Percentiles rank a stretch among this genome's conserved stretches.
Evolutionary conservation across 768 basidiomycete species (phyloP).

Genomic region (Melanogaster broomeanus): DNA sequence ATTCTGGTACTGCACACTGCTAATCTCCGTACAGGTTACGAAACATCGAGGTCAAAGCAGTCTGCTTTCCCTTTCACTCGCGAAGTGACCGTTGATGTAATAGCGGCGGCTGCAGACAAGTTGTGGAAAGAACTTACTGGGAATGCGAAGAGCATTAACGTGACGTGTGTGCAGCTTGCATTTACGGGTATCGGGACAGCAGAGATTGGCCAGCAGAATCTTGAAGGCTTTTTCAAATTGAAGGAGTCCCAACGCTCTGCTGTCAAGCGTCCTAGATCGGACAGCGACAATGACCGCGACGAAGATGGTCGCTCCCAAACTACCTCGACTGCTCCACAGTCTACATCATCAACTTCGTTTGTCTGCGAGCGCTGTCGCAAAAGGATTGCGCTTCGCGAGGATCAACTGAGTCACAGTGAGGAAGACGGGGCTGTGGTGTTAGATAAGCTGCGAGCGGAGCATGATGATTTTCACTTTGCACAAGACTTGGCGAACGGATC

Average conservation of each 20-base stretch:
- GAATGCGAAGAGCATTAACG: constrained; percentile 51
- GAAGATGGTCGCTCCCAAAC: neutral
- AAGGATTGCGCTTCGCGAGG: constrained; percentile 38
- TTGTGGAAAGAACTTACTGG: constrained; percentile 90
- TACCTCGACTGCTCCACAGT: neutral
- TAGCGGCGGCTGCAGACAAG: constrained; percentile 73
- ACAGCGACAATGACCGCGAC: constrained; percentile 11
- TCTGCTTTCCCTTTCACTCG: constrained; percentile 82
- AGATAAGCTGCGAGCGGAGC: constrained; percentile 59
- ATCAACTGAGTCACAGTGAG: constrained; percentile 16
- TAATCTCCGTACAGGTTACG: constrained; percentile 53
- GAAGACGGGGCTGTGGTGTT: constrained; percentile 37
- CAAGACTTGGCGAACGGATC: constrained; percentile 62
- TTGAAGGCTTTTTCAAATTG: constrained; percentile 80
- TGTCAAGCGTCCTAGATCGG: constrained; percentile 43
- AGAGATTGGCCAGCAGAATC: constrained; percentile 81
- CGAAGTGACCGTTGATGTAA: constrained; percentile 72
- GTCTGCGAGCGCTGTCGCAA: constrained; percentile 61
- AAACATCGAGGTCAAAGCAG: constrained; percentile 76
- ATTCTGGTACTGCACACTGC: neutral
- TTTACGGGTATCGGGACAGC: constrained; percentile 77
- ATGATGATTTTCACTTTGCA: constrained; percentile 90
- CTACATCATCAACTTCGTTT: constrained; percentile 38
- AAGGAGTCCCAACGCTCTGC: constrained; percentile 23
- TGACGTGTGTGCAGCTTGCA: constrained; percentile 70